Conservation (phyloP, 2,329 filamentous ascomycete genomes). For the Exophiala sp. region DNA sequence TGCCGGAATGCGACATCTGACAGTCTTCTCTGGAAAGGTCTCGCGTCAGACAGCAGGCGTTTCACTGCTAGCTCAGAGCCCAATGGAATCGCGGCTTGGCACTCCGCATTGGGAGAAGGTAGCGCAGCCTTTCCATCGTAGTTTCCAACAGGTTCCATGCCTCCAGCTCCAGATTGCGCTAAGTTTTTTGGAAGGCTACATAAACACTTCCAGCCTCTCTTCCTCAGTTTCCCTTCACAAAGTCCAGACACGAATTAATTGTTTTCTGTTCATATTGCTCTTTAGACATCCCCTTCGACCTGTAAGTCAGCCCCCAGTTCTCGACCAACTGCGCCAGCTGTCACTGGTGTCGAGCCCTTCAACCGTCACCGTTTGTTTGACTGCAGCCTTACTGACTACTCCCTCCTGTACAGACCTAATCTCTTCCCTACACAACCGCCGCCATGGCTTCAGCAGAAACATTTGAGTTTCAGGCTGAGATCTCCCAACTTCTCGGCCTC, state of each 20-base stretch:
- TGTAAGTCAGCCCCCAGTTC: neutral
- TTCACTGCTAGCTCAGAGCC: neutral
- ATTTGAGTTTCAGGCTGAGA: slow-evolving; percentile 99
- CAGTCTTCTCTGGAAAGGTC: too few relatives aligned
- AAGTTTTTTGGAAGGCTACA: slow-evolving; percentile 1
- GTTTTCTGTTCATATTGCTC: neutral
- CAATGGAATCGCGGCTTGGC: neutral
- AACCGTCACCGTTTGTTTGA: neutral
- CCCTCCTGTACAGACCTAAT: slow-evolving; percentile 15
- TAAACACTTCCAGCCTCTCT: slow-evolving; percentile 2
- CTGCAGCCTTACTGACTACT: slow-evolving; percentile 9
- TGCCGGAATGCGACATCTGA: too few relatives aligned
- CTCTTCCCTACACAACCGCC: slow-evolving; percentile 35
- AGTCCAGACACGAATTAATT: neutral
- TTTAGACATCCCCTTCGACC: neutral
- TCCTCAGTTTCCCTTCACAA: neutral
- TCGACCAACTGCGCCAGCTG: too few relatives aligned
- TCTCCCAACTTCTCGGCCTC: slow-evolving; percentile 98
- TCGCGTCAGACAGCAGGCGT: neutral
- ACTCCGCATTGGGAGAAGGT: neutral
- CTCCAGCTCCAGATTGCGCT: neutral
- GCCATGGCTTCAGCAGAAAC: slow-evolving; percentile 76
- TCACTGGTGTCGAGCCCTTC: neutral
- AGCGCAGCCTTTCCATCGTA: slow-evolving; percentile 1
- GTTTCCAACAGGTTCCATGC: slow-evolving; percentile 2